Base-by-base conservation (phyloP, 768 basidiomycete genomes). In the Mycena pura region DNA sequence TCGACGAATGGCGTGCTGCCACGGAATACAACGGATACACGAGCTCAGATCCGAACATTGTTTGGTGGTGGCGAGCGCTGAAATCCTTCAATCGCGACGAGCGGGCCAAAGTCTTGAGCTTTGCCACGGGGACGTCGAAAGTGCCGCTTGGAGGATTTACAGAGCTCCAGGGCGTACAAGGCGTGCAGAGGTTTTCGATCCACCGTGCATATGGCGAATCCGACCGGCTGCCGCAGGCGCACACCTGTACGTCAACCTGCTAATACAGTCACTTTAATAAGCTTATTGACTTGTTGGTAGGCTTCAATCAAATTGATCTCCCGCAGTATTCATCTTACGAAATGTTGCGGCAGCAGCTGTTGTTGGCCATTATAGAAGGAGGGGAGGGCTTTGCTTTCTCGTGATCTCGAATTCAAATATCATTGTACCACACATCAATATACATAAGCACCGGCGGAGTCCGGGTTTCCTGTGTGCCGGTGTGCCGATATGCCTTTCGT, bases 61-160 rank as follows among this genome's bases (percentile, higher is more conserved):
- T 93, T 27, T 99, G 96, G 96, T 98, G 95, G 91, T 99, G 97
- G 97, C 86, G 97, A 65, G 96, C 96, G 2, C 84, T 99, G 40
- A 95, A 99, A 76, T 96, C 95, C 9, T 98, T 98, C 79, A 94
- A 92, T 66, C 91, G 96, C 31, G 96, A 98, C 68, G 97, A 99
- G 76, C 83, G 95, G 56, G 95, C 97, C 29, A 95, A 97, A 74
- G 93, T 99, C 43, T 82, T 99, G 57, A 96, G 96, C 80, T 99
- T 99, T 76, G 96, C 95, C 14, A 96, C 97, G 1, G 88, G 94
- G 60, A 88, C 93, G 6, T 95, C 95, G 9, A 84, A 96, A 44
- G 96, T 99, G 1, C 96, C 96, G 9, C 84, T 99, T 36, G 91
- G 89, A 50, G 97, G 97, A 17, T 99, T 99, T 76, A 88, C 88